Conservation (phyloP, 306 rosid genomes). For the Betula pendula region DNA sequence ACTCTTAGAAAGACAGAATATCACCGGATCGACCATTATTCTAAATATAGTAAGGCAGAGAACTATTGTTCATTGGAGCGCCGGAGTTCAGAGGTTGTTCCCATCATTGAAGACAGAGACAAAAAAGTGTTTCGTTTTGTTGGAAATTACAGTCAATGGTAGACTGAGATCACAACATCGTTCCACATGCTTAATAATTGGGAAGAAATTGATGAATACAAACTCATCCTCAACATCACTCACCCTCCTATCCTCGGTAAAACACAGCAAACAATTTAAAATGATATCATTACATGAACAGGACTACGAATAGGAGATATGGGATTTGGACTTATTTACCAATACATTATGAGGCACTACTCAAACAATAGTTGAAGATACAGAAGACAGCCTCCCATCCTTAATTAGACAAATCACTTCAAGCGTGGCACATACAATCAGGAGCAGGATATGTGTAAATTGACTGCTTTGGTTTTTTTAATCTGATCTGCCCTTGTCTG, state of each 20-base stretch:
- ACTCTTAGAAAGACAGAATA: too few relatives aligned
- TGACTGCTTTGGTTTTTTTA: conserved; percentile 88
- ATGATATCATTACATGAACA: conserved; percentile 32
- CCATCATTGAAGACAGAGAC: too few relatives aligned
- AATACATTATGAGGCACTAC: conserved; percentile 17
- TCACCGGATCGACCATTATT: too few relatives aligned
- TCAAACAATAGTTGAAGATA: conserved; percentile 39
- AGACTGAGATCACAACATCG: conserved; percentile 16
- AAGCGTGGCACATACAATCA: conserved; percentile 91
- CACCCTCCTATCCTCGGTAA: conserved; percentile 31
- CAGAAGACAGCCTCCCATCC: conserved; percentile 29
- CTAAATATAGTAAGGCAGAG: too few relatives aligned
- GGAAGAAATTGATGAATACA: not conserved
- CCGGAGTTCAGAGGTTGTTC: too few relatives aligned
- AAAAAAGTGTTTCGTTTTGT: too few relatives aligned
- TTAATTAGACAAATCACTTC: conserved; percentile 24
- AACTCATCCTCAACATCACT: conserved; percentile 26
- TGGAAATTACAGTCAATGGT: not conserved
- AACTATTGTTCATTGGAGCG: too few relatives aligned
- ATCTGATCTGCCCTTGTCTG: conserved; percentile 86
- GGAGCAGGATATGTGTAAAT: conserved; percentile 93
- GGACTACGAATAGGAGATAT: conserved; percentile 29
- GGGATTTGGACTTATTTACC: conserved; percentile 49
- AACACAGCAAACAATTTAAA: conserved; percentile 39
- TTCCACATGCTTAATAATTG: not conserved